Conservation (phyloP, 1,284 basidiomycete genomes). For the Ceratobasidium sp. region DNA sequence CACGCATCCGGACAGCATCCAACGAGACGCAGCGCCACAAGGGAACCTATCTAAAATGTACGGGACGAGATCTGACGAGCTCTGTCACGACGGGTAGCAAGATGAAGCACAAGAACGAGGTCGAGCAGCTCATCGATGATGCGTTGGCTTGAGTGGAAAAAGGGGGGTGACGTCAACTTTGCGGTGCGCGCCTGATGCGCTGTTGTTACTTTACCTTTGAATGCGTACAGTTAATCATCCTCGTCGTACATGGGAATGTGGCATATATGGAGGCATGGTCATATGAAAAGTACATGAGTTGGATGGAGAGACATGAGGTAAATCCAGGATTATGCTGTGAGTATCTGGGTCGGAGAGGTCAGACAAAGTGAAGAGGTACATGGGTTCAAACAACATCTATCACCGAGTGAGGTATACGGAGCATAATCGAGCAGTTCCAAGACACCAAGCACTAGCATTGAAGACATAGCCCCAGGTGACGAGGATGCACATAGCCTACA, state of each 20-base stretch:
- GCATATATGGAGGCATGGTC: background rate
- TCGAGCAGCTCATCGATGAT: conserved; percentile 75
- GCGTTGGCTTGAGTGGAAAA: conserved; percentile 54
- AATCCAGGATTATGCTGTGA: too few relatives aligned
- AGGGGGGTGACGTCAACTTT: background rate
- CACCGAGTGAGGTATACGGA: background rate
- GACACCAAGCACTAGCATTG: background rate
- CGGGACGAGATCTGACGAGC: conserved; percentile 88
- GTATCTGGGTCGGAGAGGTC: background rate
- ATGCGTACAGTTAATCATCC: conserved; percentile 26
- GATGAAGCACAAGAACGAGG: conserved; percentile 89
- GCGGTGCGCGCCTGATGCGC: conserved; percentile 2
- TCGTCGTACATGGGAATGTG: background rate
- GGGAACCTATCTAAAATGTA: conserved; percentile 88
- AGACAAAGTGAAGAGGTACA: background rate
- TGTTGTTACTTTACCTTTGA: conserved; percentile 22
- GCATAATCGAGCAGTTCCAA: background rate
- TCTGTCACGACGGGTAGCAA: conserved; percentile 94
- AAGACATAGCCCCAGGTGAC: background rate
- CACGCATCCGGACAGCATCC: conserved; percentile 85
- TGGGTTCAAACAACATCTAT: too few relatives aligned
- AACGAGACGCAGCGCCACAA: conserved; percentile 91
- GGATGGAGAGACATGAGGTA: background rate
- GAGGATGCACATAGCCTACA: background rate
- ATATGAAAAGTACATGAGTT: background rate